phyloP scores from a whole-genome alignment of 164 flowering plant species.

The Umbilicus rupestris region DNA sequence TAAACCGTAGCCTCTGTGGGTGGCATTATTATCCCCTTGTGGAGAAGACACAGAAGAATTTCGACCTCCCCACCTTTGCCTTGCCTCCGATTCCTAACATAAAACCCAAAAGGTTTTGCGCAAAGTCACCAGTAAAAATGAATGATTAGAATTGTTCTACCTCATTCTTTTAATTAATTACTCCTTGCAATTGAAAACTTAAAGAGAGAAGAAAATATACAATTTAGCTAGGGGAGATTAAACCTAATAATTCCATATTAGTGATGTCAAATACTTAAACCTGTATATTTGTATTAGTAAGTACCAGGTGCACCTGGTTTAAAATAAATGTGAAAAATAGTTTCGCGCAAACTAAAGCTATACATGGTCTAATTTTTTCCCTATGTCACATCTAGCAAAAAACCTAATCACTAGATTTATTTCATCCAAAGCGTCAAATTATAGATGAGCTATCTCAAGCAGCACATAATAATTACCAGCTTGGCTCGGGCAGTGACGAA shows the following conservation, averaged over 20 bases:
- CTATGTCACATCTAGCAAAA: background rate
- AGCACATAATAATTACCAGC: conserved; percentile 45
- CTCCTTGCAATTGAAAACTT: no score
- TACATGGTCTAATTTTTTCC: background rate
- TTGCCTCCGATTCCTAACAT: conserved; percentile 75
- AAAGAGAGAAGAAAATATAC: no score
- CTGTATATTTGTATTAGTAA: no score
- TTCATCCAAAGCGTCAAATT: background rate
- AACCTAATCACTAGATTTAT: background rate
- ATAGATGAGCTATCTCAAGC: conserved; percentile 2
- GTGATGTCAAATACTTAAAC: no score
- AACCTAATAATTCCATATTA: no score
- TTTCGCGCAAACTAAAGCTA: background rate
- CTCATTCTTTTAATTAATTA: no score
- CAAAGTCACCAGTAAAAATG: no score
- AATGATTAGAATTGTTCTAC: no score
- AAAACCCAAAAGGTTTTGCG: background rate
- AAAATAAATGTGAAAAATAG: background rate
- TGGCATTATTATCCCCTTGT: conserved; percentile 39
- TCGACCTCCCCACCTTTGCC: conserved; percentile 69
- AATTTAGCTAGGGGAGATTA: no score
- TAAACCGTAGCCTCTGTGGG: conserved; percentile 40
- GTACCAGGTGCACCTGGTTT: no score
- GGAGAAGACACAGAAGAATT: conserved; percentile 52
- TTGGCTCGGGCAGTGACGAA: conserved; percentile 89